Evolutionary conservation across 108 stramenopile species (phyloP).

Genomic region (Cyclotella atomus): DNA sequence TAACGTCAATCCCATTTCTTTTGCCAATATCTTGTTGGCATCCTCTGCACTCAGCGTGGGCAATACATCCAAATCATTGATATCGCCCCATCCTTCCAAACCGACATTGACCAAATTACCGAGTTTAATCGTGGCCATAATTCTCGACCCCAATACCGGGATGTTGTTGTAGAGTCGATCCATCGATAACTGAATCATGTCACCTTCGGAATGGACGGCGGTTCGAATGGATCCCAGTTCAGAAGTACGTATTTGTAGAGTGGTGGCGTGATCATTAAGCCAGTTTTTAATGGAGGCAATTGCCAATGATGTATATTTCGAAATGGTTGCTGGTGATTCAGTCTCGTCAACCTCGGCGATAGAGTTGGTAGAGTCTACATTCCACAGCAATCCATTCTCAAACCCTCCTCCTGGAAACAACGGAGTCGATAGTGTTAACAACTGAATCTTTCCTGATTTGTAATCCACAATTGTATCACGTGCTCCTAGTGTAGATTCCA

Average conservation of each 20-base stretch:
- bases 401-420: constrained; percentile 16
- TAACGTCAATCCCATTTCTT: background rate
- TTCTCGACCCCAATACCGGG: constrained; percentile 7
- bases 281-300: background rate
- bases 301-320: background rate
- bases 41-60: background rate
- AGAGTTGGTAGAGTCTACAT: too few relatives aligned
- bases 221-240: background rate
- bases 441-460: background rate
- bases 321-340: background rate
- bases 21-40: background rate
- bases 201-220: constrained; percentile 16
- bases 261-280: background rate
- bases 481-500: too few relatives aligned
- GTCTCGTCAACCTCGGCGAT: background rate
- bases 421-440: background rate
- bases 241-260: constrained; percentile 4
- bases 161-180: constrained; percentile 3
- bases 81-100: constrained; percentile 1
- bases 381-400: constrained; percentile 22
- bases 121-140: constrained; percentile 5
- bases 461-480: too few relatives aligned
- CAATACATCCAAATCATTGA: background rate
- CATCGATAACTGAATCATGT: constrained; percentile 9
- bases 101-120: constrained; percentile 23